These are phyloP conservation scores for Penstemon eatonii DNA, from an alignment of 257 asterid genomes.

Conservation along the genomic window DNA sequence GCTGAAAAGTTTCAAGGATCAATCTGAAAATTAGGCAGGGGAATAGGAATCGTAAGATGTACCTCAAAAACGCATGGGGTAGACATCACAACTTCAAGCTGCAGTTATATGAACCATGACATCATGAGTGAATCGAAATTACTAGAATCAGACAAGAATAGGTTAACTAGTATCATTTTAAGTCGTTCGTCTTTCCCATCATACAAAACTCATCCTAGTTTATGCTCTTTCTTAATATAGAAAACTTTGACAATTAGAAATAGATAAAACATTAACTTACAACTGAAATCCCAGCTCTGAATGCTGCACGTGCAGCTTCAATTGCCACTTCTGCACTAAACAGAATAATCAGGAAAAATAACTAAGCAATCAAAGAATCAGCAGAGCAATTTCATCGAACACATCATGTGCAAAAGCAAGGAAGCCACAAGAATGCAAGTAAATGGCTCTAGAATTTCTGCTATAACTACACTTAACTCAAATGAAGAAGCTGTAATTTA, in stretches of 20 bases:
- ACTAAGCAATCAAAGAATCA: neutral
- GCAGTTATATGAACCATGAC: constrained; percentile 32
- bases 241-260: neutral
- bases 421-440: constrained; percentile 71
- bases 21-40: neutral
- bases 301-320: constrained; percentile 82
- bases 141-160: neutral
- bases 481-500: no score
- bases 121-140: constrained; percentile 8
- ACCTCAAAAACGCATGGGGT: constrained; percentile 85
- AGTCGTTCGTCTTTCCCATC: neutral
- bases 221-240: neutral
- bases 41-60: constrained; percentile 6
- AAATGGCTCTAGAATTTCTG: constrained; percentile 56
- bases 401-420: neutral
- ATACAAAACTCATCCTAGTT: neutral
- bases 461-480: constrained; percentile 28
- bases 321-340: constrained; percentile 75
- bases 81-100: constrained; percentile 76
- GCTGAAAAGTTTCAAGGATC: neutral
- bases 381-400: neutral
- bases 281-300: constrained; percentile 65
- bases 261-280: constrained; percentile 41
- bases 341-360: constrained; percentile 24
- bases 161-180: neutral